Conservation (phyloP, 768 basidiomycete genomes). For the Agrocybe chaxingu region DNA sequence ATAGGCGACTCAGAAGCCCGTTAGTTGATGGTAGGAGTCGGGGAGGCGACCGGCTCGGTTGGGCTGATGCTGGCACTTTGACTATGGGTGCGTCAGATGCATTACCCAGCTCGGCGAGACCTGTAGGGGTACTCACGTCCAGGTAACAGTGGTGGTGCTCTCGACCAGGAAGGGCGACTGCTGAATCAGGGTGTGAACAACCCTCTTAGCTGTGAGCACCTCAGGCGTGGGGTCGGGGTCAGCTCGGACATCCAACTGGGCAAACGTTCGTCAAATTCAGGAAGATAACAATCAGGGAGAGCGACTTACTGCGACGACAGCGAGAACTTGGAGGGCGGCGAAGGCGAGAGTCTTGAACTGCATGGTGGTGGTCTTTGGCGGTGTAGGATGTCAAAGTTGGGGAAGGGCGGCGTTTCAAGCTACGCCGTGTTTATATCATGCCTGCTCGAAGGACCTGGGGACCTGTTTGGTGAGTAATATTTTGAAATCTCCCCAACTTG, state of each 20-base stretch:
- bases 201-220: slow-evolving; percentile 21
- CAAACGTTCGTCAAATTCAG: neutral
- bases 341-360: slow-evolving; percentile 11
- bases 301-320: slow-evolving; percentile 6
- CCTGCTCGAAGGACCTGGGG: too few species aligned
- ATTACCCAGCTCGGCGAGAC: neutral
- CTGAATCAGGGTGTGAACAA: slow-evolving; percentile 23
- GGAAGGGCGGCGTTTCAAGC: neutral
- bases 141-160: slow-evolving; percentile 23
- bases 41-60: neutral
- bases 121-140: slow-evolving; percentile 25
- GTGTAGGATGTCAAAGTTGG: too few species aligned
- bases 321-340: slow-evolving; percentile 3
- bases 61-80: slow-evolving; percentile 7
- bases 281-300: neutral
- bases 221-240: neutral
- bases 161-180: slow-evolving; percentile 26
- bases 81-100: neutral
- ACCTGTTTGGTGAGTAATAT: too few species aligned
- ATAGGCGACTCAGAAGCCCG: too few species aligned
- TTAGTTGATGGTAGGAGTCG: too few species aligned
- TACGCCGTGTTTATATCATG: neutral
- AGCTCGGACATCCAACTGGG: neutral
- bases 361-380: slow-evolving; percentile 6
- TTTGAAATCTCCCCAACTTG: too few species aligned